These are phyloP conservation scores for Platanthera guangdongensis DNA, from an alignment of 106 monocot species.

Conservation along the genomic window DNA sequence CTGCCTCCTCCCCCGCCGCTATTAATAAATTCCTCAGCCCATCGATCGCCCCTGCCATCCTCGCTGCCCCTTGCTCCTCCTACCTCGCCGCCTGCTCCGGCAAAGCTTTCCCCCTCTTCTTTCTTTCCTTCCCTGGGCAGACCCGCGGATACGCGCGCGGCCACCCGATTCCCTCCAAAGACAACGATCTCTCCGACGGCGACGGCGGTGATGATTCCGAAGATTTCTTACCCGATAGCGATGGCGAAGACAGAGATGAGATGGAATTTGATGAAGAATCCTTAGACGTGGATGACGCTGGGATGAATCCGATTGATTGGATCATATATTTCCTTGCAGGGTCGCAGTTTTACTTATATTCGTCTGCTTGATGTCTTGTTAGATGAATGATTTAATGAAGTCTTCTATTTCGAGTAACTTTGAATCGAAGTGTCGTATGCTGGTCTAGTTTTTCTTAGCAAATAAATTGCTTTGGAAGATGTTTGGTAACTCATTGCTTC, in stretches of 20 bases:
- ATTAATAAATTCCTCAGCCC: background rate
- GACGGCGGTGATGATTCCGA: background rate
- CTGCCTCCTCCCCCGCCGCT: background rate
- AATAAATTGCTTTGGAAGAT: background rate
- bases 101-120: background rate
- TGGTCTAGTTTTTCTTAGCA: background rate
- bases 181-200: background rate
- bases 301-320: background rate
- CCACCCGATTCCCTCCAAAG: background rate
- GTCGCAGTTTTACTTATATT: background rate
- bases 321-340: background rate
- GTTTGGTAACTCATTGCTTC: background rate
- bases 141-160: background rate
- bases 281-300: background rate
- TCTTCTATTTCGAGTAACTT: background rate
- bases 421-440: background rate
- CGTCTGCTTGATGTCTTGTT: too few species aligned
- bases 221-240: background rate
- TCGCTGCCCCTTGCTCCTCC: background rate
- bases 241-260: background rate
- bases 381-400: background rate
- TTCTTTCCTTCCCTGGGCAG: background rate
- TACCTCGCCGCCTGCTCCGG: background rate
- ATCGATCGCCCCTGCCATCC: background rate
- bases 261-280: background rate